These are phyloP conservation scores for Penicillium mononematosum DNA, from an alignment of 495 filamentous ascomycete species.

Conservation along the genomic window DNA sequence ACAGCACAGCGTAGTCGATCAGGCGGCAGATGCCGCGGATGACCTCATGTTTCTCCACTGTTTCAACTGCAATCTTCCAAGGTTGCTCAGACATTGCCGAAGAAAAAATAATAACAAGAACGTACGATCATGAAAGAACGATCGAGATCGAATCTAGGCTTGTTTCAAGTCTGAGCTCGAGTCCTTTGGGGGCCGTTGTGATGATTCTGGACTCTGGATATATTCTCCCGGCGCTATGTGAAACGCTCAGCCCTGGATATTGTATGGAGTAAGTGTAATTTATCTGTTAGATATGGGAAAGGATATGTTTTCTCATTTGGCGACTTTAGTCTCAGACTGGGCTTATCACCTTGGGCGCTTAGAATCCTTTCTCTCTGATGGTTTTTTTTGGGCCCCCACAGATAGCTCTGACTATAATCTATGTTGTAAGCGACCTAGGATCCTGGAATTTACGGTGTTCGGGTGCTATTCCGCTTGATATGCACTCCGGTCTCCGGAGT, in stretches of 20 bases:
- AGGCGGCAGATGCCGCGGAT: conserved; percentile 29
- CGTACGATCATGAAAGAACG: background rate
- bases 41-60: conserved; percentile 26
- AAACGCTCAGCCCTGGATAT: background rate
- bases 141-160: conserved; percentile 6
- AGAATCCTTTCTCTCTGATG: no score
- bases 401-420: no score
- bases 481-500: no score
- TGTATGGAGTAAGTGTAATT: background rate
- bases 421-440: no score
- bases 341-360: no score
- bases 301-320: background rate
- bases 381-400: no score
- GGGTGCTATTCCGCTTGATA: no score
- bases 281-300: no score
- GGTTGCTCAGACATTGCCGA: no score
- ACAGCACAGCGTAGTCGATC: conserved; percentile 19
- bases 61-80: conserved; percentile 13
- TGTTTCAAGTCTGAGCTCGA: background rate
- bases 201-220: background rate
- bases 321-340: background rate
- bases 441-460: no score
- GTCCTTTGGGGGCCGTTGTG: background rate
- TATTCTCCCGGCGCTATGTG: background rate
- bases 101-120: no score